These are phyloP conservation scores for Capsella rubella DNA, from an alignment of 441 rosid genomes.

Conservation along the genomic window DNA sequence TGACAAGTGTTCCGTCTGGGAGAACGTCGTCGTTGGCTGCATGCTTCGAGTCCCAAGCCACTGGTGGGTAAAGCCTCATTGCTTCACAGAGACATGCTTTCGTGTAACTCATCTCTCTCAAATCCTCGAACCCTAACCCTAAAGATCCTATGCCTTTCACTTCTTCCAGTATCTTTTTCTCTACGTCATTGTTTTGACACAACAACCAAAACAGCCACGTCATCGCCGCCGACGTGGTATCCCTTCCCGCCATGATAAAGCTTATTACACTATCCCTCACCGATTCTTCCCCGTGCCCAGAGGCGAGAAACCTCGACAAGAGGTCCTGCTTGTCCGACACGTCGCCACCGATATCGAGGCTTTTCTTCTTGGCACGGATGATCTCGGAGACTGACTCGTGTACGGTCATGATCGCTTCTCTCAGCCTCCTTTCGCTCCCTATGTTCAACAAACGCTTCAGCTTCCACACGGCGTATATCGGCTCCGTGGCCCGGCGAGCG, in stretches of 20 bases:
- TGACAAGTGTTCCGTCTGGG: constrained; percentile 75
- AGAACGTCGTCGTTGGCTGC: constrained; percentile 62
- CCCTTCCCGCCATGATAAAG: constrained; percentile 81
- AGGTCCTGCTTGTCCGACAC: constrained; percentile 54
- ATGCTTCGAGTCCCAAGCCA: constrained; percentile 96
- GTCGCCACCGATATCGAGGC: constrained; percentile 45
- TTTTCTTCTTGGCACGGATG: constrained; percentile 51
- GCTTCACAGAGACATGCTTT: constrained; percentile 85
- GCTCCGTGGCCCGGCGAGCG: constrained; percentile 60
- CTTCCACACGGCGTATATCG: constrained; percentile 59
- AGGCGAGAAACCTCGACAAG: constrained; percentile 64
- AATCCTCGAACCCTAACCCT: constrained; percentile 59
- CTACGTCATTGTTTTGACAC: constrained; percentile 46
- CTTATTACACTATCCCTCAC: constrained; percentile 50
- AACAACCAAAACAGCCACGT: constrained; percentile 92
- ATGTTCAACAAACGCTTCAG: constrained; percentile 55
- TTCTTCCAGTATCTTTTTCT: constrained; percentile 53
- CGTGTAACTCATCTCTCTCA: constrained; percentile 66
- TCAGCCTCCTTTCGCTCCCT: constrained; percentile 56
- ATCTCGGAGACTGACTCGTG: constrained; percentile 51
- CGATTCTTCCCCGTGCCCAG: constrained; percentile 53
- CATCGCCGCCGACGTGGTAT: constrained; percentile 86
- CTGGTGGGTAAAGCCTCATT: constrained; percentile 92
- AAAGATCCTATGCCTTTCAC: constrained; percentile 41
- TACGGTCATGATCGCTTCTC: constrained; percentile 50